Evolutionary conservation across 2,329 filamentous ascomycete genomes (phyloP), one percentile per base, ranked within the genome.

Genomic region (Whalleya microplaca): DNA sequence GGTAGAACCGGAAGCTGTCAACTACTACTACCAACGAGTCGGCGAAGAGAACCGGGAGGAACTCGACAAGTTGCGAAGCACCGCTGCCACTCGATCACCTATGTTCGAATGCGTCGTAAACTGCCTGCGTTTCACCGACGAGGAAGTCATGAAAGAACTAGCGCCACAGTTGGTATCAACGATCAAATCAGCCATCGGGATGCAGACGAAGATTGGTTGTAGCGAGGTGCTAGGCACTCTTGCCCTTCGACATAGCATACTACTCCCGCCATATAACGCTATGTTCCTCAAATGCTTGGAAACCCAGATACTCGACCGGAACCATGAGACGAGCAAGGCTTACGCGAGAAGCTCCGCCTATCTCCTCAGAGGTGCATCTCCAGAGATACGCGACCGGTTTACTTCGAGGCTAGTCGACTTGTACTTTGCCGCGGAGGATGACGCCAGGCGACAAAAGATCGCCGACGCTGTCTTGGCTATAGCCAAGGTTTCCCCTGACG

Each of bases 131-230:
- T 86, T 91, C 50, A 81, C 96, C 1, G 92, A 98, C 68, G 87
- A 86, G 6, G 76, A 80, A 3, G 87, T 89, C n/a, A 94, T 97
- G 85, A 81, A 82, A 45, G 80, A 86, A 19, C 80, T 97, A 9
- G 86, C 88, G 37, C 86, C 87, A 2, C 84, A 80, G 44, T 81
- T 99, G 0, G 89, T 95, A 71, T 82, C 83, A 27, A 88, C 90
- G 0, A 91, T 98, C 74, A 95, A 94, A 71, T 87, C 84, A 21
- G 91, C 93, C 1, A 87, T 99, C 40, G 94, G 93, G 1, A 87
- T 98, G 75, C 94, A 94, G 1, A 96, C 92, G 0, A 98, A 98
- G 76, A 89, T 98, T 46, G 95, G 92, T 40, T 96, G 92, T 68
- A 90, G 89, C 62, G 86, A 92, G 53, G 87, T 97, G 2, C 80